Conservation (phyloP, 306 rosid species). For the Gastrolobium bilobum region DNA sequence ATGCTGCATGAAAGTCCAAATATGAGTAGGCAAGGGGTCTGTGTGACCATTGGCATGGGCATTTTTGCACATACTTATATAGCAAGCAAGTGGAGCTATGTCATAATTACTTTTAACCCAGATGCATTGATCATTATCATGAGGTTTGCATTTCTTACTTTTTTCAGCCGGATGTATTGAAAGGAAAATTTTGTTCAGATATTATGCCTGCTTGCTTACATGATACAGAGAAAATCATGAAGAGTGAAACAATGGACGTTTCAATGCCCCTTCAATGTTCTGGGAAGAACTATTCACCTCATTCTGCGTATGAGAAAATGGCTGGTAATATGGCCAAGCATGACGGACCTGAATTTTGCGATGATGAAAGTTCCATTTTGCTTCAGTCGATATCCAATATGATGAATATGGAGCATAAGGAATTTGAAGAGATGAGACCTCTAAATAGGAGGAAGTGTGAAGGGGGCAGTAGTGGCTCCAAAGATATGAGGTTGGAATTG, state of each 20-base stretch:
- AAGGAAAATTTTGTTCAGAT: conserved; percentile 58
- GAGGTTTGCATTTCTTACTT: conserved; percentile 39
- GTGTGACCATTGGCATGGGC: conserved; percentile 7
- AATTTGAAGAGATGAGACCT: conserved; percentile 55
- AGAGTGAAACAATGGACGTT: conserved; percentile 56
- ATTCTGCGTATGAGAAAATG: conserved; percentile 56
- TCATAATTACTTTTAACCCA: conserved; percentile 16
- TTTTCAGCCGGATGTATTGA: conserved; percentile 59
- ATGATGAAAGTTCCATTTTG: conserved; percentile 55
- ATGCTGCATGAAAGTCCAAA: not conserved
- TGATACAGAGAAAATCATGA: conserved; percentile 57
- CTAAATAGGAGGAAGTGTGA: conserved; percentile 54
- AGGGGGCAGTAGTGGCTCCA: conserved; percentile 65
- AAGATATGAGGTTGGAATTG: conserved; percentile 55
- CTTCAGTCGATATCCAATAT: conserved; percentile 60
- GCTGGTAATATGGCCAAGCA: conserved; percentile 65
- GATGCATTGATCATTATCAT: conserved; percentile 28
- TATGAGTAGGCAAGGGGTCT: conserved; percentile 20
- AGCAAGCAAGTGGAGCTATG: conserved; percentile 30
- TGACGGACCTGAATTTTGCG: conserved; percentile 61
- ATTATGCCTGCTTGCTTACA: conserved; percentile 53
- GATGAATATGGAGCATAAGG: conserved; percentile 58
- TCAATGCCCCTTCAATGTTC: conserved; percentile 58
- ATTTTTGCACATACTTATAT: not conserved
- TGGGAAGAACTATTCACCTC: conserved; percentile 60